Percentiles rank a stretch among this genome's conserved stretches.
phyloP scores from a whole-genome alignment of 1,139 yeast genomes.

The Blastobotrys arbuscula region DNA sequence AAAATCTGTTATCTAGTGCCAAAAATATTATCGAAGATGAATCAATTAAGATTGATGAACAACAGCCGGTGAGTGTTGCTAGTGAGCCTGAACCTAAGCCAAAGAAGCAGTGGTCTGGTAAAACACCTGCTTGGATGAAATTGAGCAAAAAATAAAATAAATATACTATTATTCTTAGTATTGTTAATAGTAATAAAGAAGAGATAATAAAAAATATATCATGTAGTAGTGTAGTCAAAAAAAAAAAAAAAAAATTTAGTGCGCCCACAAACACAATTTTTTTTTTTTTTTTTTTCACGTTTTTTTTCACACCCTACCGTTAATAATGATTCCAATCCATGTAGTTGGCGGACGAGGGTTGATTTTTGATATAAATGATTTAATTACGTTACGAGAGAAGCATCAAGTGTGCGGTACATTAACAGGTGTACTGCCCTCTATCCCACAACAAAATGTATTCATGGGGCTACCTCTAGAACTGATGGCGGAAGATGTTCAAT shows the following conservation, averaged over 20 bases:
- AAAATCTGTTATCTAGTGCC: conserved; percentile 18
- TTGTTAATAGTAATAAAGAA: not conserved
- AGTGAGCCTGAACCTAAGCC: not conserved
- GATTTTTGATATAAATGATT: conserved; percentile 48
- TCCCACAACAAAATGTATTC: conserved; percentile 87
- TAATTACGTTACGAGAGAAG: conserved; percentile 47
- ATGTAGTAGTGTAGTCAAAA: no score
- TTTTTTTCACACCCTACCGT: no score
- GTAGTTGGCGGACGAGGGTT: conserved; percentile 47
- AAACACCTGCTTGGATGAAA: conserved; percentile 24
- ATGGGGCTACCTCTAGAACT: conserved; percentile 77
- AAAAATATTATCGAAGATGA: conserved; percentile 26
- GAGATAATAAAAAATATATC: not conserved
- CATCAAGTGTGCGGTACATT: conserved; percentile 65
- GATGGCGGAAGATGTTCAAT: conserved; percentile 65
- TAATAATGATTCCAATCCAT: conserved; percentile 33
- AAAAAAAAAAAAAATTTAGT: no score
- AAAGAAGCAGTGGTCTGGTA: conserved; percentile 6
- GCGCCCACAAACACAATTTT: no score
- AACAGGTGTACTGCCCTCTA: conserved; percentile 74
- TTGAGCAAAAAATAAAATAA: conserved; percentile 19
- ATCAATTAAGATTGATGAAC: conserved; percentile 22
- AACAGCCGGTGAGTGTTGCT: conserved; percentile 3
- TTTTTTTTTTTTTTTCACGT: no score
- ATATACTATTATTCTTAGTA: not conserved